Base-by-base conservation (phyloP, 1,139 yeast genomes). In the Geotrichum fermentans region DNA sequence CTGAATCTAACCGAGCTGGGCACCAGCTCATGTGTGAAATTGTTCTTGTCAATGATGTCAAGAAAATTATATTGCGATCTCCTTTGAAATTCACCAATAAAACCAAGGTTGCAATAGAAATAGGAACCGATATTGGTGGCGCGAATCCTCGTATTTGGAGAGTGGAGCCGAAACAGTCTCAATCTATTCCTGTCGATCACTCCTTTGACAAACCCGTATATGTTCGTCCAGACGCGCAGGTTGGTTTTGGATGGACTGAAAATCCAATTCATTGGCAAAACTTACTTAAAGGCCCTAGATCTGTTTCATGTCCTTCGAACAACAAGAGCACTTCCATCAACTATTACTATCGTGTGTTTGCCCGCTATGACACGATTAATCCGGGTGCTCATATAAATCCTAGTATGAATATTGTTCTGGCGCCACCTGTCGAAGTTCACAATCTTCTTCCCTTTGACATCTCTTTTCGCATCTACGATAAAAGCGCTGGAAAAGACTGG, bases 371-470 rank as follows among this genome's bases (percentile, higher is more conserved):
- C 58, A 63, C 67, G 26, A 72, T 74, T 16, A 92, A 84, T 55
- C 90, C 89, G 0, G 70, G 89, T 36, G 77, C 87, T 0, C 73
- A 75, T 54, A 76, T 84, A 0, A 90, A 87, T 58, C 98, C 98
- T 0, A 94, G 86, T 59, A 77, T 92, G 85, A 77, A 73, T 6
- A 68, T 92, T 35, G 76, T 82, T 1, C 70, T 92, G 18, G 82
- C 95, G 0, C 90, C 97, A 0, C 97, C 98, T 0, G 69, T 92
- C 34, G 88, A 85, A 58, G 74, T 92, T 54, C 89, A 84, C 58
- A 92, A 92, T 58, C 70, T 88, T 50, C 66, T 92, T 44, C 97
- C 99, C 0, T 86, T 77, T 61, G 95, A 87, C 58, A 68, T 90
- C 45, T 73, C 78, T 18, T 88, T 84, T 66, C 72, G 86, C 50